Conservation (phyloP, 2,329 filamentous ascomycete genomes). For the Hymenoscyphus linearis region DNA sequence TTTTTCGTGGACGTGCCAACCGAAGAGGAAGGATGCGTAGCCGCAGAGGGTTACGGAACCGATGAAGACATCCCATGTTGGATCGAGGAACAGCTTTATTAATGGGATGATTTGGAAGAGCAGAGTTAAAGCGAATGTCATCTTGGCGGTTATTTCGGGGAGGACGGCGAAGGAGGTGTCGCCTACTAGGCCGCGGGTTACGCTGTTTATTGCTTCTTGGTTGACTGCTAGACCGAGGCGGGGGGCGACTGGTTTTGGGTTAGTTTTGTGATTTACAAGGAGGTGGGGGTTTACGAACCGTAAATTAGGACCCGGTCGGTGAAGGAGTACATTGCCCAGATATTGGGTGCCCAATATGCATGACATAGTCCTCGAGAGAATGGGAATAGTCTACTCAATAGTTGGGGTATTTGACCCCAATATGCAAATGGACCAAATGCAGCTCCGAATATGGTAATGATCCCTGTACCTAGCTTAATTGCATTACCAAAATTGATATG, state of each 20-base stretch:
- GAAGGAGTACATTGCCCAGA: slow-evolving; percentile 97
- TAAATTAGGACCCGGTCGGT: slow-evolving; percentile 76
- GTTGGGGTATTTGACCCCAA: slow-evolving; percentile 77
- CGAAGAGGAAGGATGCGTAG: slow-evolving; percentile 94
- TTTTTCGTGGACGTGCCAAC: slow-evolving; percentile 98
- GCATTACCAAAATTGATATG: slow-evolving; percentile 72
- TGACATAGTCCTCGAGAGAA: slow-evolving; percentile 93
- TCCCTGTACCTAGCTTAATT: slow-evolving; percentile 72
- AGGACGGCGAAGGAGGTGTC: slow-evolving; percentile 92
- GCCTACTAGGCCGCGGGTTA: slow-evolving; percentile 87
- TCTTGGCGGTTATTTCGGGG: slow-evolving; percentile 73
- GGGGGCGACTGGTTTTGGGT: slow-evolving; percentile 62
- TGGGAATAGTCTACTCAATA: slow-evolving; percentile 81
- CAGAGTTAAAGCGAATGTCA: slow-evolving; percentile 78
- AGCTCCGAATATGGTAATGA: slow-evolving; percentile 65
- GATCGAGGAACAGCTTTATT: slow-evolving; percentile 72
- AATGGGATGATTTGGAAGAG: slow-evolving; percentile 76
- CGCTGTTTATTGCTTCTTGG: slow-evolving; percentile 71
- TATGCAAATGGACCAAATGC: slow-evolving; percentile 86
- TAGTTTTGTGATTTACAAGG: slow-evolving; percentile 28
- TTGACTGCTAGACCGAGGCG: slow-evolving; percentile 71
- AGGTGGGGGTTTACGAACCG: slow-evolving; percentile 42
- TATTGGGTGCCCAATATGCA: slow-evolving; percentile 96
- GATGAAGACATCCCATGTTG: slow-evolving; percentile 85
- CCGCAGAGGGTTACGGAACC: slow-evolving; percentile 87